phyloP scores from a whole-genome alignment of 192 early-diverging fungal genomes.

The Pilobolus umbonatus region DNA sequence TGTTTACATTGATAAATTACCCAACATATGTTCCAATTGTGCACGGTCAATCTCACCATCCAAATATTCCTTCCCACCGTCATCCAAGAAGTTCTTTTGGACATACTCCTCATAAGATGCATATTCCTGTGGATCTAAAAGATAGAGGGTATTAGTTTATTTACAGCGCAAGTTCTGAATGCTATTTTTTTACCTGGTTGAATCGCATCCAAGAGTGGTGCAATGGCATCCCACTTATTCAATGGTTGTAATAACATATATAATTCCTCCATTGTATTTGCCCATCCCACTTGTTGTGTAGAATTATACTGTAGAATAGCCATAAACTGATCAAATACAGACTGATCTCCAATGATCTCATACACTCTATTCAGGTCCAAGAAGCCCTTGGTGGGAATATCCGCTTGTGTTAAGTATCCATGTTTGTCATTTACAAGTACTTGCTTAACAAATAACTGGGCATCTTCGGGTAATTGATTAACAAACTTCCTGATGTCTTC shows the following conservation, averaged over 20 bases:
- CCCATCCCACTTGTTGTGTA: not conserved
- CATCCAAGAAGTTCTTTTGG: slow-evolving; percentile 27
- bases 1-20: slow-evolving; percentile 10
- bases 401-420: not conserved
- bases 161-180: too few relatives aligned
- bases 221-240: not conserved
- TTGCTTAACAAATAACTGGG: not conserved
- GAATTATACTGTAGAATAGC: slow-evolving; percentile 8
- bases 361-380: slow-evolving; percentile 4
- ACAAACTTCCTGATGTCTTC: not conserved
- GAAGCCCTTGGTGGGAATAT: not conserved
- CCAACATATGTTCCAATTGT: slow-evolving; percentile 24
- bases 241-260: not conserved
- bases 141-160: too few relatives aligned
- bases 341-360: not conserved
- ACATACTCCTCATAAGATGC: slow-evolving; percentile 29
- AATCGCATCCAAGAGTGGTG: too few relatives aligned
- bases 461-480: not conserved
- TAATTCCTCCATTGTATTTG: not conserved
- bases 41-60: slow-evolving; percentile 29
- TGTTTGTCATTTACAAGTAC: not conserved
- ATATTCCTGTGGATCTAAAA: slow-evolving; percentile 14
- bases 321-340: slow-evolving; percentile 9
- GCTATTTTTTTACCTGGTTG: too few relatives aligned
- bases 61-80: slow-evolving; percentile 22